Evolutionary conservation across 192 early-diverging fungal species (phyloP).

Genomic region (Chytriomyces sp.): DNA sequence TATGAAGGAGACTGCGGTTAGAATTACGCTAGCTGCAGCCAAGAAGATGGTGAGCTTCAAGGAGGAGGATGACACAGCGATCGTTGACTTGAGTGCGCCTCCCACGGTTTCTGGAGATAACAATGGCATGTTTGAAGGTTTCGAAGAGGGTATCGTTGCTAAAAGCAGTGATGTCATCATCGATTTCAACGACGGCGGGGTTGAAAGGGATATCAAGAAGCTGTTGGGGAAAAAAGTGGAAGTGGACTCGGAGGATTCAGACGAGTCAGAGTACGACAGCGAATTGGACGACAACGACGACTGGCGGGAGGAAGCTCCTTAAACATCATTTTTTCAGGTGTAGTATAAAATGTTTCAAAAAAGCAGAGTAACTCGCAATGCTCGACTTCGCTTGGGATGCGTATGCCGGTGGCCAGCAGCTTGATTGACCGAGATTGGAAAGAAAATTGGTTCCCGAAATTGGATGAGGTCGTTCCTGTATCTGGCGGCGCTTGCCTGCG

Average conservation of each 20-base stretch:
- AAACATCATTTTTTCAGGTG: too few relatives aligned
- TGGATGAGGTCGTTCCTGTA: too few relatives aligned
- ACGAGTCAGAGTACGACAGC: not conserved
- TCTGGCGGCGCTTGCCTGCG: too few relatives aligned
- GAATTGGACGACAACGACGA: constrained; percentile 1
- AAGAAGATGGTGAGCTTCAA: not conserved
- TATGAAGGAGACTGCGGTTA: not conserved
- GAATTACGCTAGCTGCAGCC: not conserved
- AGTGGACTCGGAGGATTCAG: not conserved
- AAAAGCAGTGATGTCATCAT: too few relatives aligned
- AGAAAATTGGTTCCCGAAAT: too few relatives aligned
- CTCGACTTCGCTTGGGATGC: too few relatives aligned
- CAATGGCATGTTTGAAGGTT: constrained; percentile 23
- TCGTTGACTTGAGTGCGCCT: constrained; percentile 19
- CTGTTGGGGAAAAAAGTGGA: not conserved
- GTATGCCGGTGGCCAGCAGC: too few relatives aligned
- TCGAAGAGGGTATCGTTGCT: too few relatives aligned
- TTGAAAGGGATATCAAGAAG: constrained; percentile 8
- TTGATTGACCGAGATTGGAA: too few relatives aligned
- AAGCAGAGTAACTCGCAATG: too few relatives aligned
- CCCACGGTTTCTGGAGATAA: not conserved
- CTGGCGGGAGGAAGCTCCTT: not conserved
- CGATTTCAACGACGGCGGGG: constrained; percentile 30
- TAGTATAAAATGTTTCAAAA: too few relatives aligned
- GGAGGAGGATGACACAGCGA: not conserved